A percentile compares a stretch with the other conserved stretches of the same genome.
Conservation (phyloP, 306 rosid species). For the Vigna radiata region DNA sequence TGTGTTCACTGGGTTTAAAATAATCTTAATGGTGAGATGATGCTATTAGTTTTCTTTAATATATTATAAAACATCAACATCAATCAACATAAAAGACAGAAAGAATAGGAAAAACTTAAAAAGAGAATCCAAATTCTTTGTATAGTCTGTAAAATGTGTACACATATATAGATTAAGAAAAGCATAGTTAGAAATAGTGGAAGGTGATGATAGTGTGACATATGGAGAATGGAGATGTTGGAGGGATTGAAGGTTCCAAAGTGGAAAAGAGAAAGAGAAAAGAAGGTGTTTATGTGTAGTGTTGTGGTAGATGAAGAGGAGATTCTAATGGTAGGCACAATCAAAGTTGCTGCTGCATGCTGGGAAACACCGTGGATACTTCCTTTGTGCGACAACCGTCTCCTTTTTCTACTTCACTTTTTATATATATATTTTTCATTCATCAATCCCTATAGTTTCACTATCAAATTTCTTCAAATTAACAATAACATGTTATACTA, state of each 20-base stretch:
- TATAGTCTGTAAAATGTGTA: no score
- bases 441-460: neutral
- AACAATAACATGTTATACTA: no score
- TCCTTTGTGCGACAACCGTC: conserved; percentile 10
- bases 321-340: neutral
- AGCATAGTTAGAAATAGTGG: no score
- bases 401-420: neutral
- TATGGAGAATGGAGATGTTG: neutral
- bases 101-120: no score
- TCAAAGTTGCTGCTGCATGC: conserved; percentile 9
- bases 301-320: neutral
- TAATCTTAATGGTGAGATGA: neutral
- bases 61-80: no score
- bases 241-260: conserved; percentile 34
- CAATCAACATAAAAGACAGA: no score
- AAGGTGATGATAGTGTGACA: no score
- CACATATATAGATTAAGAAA: no score
- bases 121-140: no score
- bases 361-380: conserved; percentile 34
- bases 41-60: no score
- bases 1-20: neutral
- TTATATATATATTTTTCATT: no score
- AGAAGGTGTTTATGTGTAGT: neutral
- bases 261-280: neutral
- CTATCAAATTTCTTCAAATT: no score